Percentiles rank a stretch among this genome's conserved stretches.
Conservation (phyloP, 352 stramenopile species). For the Phytophthora agathidicida region DNA sequence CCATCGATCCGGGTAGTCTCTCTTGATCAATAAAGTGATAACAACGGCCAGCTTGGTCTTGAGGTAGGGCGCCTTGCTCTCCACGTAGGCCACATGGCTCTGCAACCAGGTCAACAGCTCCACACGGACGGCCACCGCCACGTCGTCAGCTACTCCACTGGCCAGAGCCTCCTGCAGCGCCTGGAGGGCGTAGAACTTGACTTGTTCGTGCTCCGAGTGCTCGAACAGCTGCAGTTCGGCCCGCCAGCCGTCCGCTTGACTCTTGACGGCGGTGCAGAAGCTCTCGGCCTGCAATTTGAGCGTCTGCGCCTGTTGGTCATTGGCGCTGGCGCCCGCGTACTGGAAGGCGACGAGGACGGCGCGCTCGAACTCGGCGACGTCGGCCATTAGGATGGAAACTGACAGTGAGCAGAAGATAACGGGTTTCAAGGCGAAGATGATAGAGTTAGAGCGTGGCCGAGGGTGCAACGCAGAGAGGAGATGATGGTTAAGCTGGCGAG, state of each 20-base stretch:
- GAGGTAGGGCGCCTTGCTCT: slow-evolving; percentile 71
- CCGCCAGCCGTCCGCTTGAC: slow-evolving; percentile 51
- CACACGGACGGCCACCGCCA: slow-evolving; percentile 52
- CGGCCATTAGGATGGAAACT: slow-evolving; percentile 23
- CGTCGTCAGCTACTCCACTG: slow-evolving; percentile 45
- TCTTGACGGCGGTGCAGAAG: slow-evolving; percentile 71
- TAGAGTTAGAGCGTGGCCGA: not conserved
- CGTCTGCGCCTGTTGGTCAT: slow-evolving; percentile 57
- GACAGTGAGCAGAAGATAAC: not conserved
- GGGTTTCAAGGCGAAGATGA: not conserved
- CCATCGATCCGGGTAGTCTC: slow-evolving; percentile 91
- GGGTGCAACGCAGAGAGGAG: slow-evolving; percentile 3
- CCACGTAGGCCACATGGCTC: slow-evolving; percentile 61
- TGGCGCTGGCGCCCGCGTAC: slow-evolving; percentile 59
- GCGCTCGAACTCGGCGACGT: slow-evolving; percentile 70
- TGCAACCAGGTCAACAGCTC: slow-evolving; percentile 74
- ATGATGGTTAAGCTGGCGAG: not conserved
- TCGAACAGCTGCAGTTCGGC: slow-evolving; percentile 78
- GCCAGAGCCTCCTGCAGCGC: slow-evolving; percentile 68
- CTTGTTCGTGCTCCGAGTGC: slow-evolving; percentile 66
- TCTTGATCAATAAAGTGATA: slow-evolving; percentile 84
- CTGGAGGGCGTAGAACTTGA: slow-evolving; percentile 88
- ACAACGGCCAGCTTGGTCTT: slow-evolving; percentile 89
- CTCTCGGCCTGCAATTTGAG: slow-evolving; percentile 76
- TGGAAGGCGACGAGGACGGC: slow-evolving; percentile 84